Evolutionary conservation across 139 green algal genomes (phyloP), one percentile per base, ranked within the genome.

Genomic region (Tetraselmis chui): DNA sequence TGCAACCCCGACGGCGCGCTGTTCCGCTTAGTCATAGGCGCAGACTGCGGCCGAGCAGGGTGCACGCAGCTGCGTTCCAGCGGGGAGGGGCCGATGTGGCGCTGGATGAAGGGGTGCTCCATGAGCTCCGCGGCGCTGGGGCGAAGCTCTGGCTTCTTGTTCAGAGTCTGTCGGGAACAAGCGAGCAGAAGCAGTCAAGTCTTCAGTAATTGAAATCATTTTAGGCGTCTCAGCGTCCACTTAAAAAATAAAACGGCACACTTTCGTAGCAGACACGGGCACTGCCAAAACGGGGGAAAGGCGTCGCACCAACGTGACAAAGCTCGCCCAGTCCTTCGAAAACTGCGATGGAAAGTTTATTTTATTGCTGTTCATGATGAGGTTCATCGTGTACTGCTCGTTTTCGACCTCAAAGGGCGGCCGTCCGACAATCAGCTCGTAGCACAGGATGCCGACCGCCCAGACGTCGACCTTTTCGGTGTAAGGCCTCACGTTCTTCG

Each of bases 361-460:
- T 27, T 89, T 84, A 80, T 92, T 88, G 76, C 81, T 85, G 82
- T 91, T 88, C 84, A 95, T 90, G 87, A 97, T 97, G 32, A 91
- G 86, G 28, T 82, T 86, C 80, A 88, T 90, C 0, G 93, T 96
- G 84, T 94, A 83, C n/a, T 89, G 85, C 79, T 95, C 91, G 28
- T 92, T 89, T 45, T 94, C 92, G 0, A 94, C 84, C 67, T 78
- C 84, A 58, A 92, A 92, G 11, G 90, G 89, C 2, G 90, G 82
- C n/a, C 76, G 25, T 24, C 92, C 91, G 32, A 89, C 87, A 59
- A 97, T 85, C 45, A 96, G 88, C 90, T 97, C 93, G 75, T 96
- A 97, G 0, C 92, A 92, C 81, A 97, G 87, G 58, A 95, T 91
- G 5, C 94, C 94, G 30, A 93, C 88, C 22, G 93, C 93, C 94